Conservation (phyloP, 2,329 filamentous ascomycete species). For the Chaetomium globosum region DNA sequence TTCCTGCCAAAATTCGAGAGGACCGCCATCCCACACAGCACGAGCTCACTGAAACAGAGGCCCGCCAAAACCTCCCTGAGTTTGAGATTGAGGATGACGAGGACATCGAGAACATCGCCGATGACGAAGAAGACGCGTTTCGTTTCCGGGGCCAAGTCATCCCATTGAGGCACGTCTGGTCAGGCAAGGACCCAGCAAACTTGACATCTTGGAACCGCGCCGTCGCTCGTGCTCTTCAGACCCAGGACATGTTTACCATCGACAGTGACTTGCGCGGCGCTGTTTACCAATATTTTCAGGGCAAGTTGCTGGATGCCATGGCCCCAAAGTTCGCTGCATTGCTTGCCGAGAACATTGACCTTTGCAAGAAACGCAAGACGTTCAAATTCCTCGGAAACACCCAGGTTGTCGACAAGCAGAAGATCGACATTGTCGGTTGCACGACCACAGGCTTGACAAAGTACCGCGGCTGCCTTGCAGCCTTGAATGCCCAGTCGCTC, state of each 20-base stretch:
- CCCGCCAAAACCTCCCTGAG: conserved; percentile 41
- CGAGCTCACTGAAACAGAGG: conserved; percentile 43
- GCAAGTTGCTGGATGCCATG: conserved; percentile 54
- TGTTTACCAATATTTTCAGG: conserved; percentile 68
- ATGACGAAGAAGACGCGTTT: conserved; percentile 43
- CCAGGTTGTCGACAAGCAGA: conserved; percentile 42
- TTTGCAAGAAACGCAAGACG: conserved; percentile 57
- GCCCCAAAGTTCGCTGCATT: conserved; percentile 52
- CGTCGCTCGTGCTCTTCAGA: conserved; percentile 29
- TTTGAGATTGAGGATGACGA: conserved; percentile 59
- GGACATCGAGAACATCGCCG: conserved; percentile 42
- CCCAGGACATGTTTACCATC: conserved; percentile 63
- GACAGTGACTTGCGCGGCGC: conserved; percentile 57
- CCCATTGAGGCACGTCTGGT: conserved; percentile 48
- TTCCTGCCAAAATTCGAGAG: conserved; percentile 42
- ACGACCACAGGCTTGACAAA: conserved; percentile 83
- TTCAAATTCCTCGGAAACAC: conserved; percentile 63
- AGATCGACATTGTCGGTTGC: conserved; percentile 59
- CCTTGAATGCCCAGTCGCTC: conserved; percentile 66
- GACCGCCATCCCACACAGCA: conserved; percentile 44
- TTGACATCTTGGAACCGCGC: conserved; percentile 26
- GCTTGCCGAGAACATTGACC: conserved; percentile 53
- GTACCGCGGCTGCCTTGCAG: conserved; percentile 70
- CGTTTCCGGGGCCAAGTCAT: conserved; percentile 51
- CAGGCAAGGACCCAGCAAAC: conserved; percentile 40